Evolutionary conservation across 306 rosid genomes (phyloP), one percentile per base, ranked within the genome.

Genomic region (Quillaja saponaria): DNA sequence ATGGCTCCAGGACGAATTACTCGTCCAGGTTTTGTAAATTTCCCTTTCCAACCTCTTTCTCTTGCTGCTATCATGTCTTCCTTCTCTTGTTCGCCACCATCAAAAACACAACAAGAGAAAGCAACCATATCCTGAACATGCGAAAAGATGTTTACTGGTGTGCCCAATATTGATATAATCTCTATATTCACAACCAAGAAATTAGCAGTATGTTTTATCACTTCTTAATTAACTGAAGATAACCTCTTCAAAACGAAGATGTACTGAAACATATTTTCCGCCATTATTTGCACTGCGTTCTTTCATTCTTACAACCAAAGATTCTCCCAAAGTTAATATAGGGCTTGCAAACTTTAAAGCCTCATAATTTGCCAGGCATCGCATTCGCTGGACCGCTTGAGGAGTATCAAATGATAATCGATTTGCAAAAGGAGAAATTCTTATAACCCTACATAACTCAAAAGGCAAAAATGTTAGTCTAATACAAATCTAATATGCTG

Each of bases 201-300:
- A 38, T 37, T 57, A 37, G 6, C 48, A 61, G 28, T 67, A 46
- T 65, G 52, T 42, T 6, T 66, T 39, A 46, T 38, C 64, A 62
- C 40, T 48, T 34, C 37, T 20, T 18, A 12, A 18, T 33, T 19
- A 41, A 66, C 28, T 40, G 49, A 71, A 68, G 42, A 83, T 49
- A 64, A 92, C 98, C 98, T 92, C 99, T 82, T 92, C 99, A 78
- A 84, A 92, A 69, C 99, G 95, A 66, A 92, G 99, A 78, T 92
- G 99, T 64, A 92, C 84, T 4, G 99, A 89, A 63, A 92, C 84
- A 79, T 87, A 89, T 80, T 86, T 89, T 17, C 99, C 96, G 47
- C 91, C 94, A 66, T 87, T 81, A 47, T 66, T 84, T 55, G 80
- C 79, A 75, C 99, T 92, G 59, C 64, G 95, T 40, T 81, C 82